phyloP scores from a whole-genome alignment of 2,329 filamentous ascomycete genomes.

The Mariannaea elegans region DNA sequence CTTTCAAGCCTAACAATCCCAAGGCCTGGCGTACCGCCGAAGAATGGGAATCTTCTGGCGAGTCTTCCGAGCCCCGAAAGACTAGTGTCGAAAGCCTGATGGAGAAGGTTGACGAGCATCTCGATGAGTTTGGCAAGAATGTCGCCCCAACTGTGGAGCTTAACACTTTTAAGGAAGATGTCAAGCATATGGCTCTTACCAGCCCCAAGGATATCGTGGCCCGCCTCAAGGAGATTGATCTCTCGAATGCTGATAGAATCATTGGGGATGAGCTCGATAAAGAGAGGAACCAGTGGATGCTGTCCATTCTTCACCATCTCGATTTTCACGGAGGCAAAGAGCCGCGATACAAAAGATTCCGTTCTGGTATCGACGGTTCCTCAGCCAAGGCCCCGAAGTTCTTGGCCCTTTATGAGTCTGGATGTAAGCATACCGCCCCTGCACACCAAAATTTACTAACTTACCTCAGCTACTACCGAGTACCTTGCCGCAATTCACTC shows the following conservation, averaged over 20 bases:
- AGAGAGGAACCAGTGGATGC: slow-evolving; percentile 68
- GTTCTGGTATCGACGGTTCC: neutral
- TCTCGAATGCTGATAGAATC: slow-evolving; percentile 17
- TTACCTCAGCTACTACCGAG: slow-evolving; percentile 53
- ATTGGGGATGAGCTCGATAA: slow-evolving; percentile 1
- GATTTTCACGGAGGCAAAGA: slow-evolving; percentile 43
- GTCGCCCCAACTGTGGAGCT: neutral
- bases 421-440: slow-evolving; percentile 47
- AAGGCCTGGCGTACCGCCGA: slow-evolving; percentile 57
- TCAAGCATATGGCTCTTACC: slow-evolving; percentile 32
- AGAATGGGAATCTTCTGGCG: slow-evolving; percentile 49
- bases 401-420: slow-evolving; percentile 61
- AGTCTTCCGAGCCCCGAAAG: neutral
- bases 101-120: neutral
- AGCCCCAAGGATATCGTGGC: slow-evolving; percentile 56
- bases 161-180: slow-evolving; percentile 21
- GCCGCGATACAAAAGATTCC: slow-evolving; percentile 24
- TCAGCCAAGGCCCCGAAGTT: slow-evolving; percentile 43
- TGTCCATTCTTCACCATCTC: slow-evolving; percentile 62
- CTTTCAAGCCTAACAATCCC: slow-evolving; percentile 46
- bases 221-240: slow-evolving; percentile 55
- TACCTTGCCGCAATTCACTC: slow-evolving; percentile 58
- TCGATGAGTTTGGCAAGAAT: neutral
- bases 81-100: neutral
- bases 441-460: slow-evolving; percentile 7